Evolutionary conservation across 31 red algal species (phyloP), one percentile per base, ranked within the genome.

Genomic region (Endocladia muricata): DNA sequence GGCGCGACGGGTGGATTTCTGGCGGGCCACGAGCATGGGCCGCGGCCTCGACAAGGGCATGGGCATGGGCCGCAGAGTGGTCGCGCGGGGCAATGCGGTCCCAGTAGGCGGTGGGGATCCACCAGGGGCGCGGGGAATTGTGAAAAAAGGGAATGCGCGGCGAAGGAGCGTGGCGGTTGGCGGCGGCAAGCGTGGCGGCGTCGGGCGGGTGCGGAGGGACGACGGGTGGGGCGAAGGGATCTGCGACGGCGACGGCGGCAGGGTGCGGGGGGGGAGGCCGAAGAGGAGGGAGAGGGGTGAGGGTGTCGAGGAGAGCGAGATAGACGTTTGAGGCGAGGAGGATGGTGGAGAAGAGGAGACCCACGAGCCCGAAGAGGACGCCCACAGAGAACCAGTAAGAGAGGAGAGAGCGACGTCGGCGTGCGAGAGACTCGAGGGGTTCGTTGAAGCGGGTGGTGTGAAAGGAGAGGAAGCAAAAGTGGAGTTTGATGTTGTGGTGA

Each of bases 341-440:
- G n/a, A 66, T 22, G 9, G 49, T 39, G 32, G 76, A 79, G 4
- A 68, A n/a, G 34, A 79, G 57, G 1, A 66, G 59, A 15, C 59
- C 61, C 40, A 48, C 23, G 4, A 79, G 58, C 11, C 76, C 76
- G 4, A 63, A 17, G 25, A 66, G 22, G 13, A 65, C 76, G 76
- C 76, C 76, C 8, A 65, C n/a, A 4, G 76, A 60, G 42, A 79
- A 79, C 76, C 76, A 79, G 3, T 37, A 30, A 26, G 57, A 42
- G 33, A 79, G 76, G 19, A 15, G 33, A 9, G 21, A 40, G 1
- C 60, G 57, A 29, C 42, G 57, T 5, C 76, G 76, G 15, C 59
- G 59, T 28, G 59, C 76, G 6, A 48, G 36, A 0, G 57, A 15
- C 26, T 22, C 60, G 15, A 79, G 57, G 15, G 59, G 60, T 2